phyloP scores from a whole-genome alignment of 164 flowering plant genomes.

The Berberis thunbergii region DNA sequence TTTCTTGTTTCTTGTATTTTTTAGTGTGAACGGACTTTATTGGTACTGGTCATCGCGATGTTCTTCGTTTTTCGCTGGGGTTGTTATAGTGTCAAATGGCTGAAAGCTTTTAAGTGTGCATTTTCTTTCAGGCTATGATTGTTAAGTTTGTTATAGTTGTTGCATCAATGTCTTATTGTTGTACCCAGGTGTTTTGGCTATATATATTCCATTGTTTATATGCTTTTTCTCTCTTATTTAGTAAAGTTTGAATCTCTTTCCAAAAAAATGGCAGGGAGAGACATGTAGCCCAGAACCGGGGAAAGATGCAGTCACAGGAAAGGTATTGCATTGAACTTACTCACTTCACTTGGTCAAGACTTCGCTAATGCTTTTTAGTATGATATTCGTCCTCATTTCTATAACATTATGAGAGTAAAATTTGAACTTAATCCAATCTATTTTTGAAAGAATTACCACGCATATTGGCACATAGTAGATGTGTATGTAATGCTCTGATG shows the following conservation, averaged over 20 bases:
- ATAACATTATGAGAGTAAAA: neutral
- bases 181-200: too few species aligned
- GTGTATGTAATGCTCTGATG: too few species aligned
- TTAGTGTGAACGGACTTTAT: neutral
- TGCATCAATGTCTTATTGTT: too few species aligned
- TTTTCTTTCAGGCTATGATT: too few species aligned
- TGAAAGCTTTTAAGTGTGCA: too few species aligned
- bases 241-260: neutral
- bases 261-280: constrained; percentile 61
- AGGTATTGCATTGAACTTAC: constrained; percentile 31
- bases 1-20: neutral
- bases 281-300: constrained; percentile 47
- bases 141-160: too few species aligned
- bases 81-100: too few species aligned
- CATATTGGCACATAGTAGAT: too few species aligned
- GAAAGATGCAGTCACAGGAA: constrained; percentile 42
- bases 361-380: neutral
- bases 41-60: too few species aligned
- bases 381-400: neutral
- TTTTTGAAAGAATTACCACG: too few species aligned
- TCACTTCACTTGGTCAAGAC: neutral
- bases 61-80: neutral
- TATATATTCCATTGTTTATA: too few species aligned
- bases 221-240: neutral
- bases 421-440: too few species aligned